Percentiles rank a stretch among this genome's conserved stretches.
phyloP scores from a whole-genome alignment of 495 filamentous ascomycete genomes.

The Choiromyces venosus region DNA sequence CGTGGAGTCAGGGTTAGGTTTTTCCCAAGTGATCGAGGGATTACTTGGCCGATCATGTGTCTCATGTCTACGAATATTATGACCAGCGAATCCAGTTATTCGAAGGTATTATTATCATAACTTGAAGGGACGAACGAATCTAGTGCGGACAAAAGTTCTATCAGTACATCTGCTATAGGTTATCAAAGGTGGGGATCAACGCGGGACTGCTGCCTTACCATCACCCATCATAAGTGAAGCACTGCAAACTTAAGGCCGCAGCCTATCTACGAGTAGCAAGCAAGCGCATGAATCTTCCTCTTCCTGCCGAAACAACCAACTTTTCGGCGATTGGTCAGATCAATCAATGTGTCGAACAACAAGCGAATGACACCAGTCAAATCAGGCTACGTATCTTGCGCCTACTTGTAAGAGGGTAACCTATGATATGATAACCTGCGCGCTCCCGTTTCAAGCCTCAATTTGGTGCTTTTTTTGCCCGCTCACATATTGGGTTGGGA shows the following conservation, averaged over 20 bases:
- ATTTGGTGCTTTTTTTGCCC: neutral
- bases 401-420: neutral
- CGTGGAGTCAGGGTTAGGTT: neutral
- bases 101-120: neutral
- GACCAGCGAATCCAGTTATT: neutral
- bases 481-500: neutral
- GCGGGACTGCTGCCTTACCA: neutral
- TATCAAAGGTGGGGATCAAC: neutral
- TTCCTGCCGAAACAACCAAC: neutral
- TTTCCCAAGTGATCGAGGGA: neutral
- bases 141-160: neutral
- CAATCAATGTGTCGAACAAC: neutral
- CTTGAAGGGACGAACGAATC: neutral
- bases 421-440: neutral
- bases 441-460: neutral
- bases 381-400: slow-evolving; percentile 3
- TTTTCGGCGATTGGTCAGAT: neutral
- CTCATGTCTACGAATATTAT: neutral
- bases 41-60: neutral
- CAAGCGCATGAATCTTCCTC: neutral
- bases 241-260: neutral
- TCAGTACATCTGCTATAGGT: neutral
- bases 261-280: neutral
- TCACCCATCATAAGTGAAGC: neutral
- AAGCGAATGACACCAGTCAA: slow-evolving; percentile 1